phyloP scores from a whole-genome alignment of 257 asterid genomes.

The Forsythia suspensa region DNA sequence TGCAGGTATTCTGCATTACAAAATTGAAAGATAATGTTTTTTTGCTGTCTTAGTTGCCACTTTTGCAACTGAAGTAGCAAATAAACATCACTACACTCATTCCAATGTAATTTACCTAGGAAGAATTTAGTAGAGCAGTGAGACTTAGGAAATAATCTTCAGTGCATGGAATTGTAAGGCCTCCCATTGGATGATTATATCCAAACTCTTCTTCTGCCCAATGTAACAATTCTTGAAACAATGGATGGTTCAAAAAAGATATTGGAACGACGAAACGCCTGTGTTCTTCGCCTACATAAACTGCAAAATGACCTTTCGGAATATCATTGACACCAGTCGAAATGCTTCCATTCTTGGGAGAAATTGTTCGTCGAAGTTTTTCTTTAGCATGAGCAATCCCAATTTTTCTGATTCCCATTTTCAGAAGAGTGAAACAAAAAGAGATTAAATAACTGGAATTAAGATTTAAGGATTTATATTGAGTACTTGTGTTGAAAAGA shows the following conservation, averaged over 20 bases:
- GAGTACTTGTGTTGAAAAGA: neutral
- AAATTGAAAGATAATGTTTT: neutral
- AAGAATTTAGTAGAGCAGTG: slow-evolving; percentile 25
- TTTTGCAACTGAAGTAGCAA: neutral
- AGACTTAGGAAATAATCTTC: slow-evolving; percentile 43
- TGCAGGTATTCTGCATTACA: neutral
- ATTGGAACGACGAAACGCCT: slow-evolving; percentile 45
- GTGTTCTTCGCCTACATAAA: slow-evolving; percentile 41
- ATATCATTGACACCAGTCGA: slow-evolving; percentile 22
- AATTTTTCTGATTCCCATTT: slow-evolving; percentile 48
- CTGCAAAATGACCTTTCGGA: slow-evolving; percentile 52
- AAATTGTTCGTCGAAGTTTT: slow-evolving; percentile 39
- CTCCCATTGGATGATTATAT: slow-evolving; percentile 54
- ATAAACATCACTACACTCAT: neutral
- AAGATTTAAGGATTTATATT: slow-evolving; percentile 8
- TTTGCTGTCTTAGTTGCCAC: neutral
- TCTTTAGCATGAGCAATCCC: slow-evolving; percentile 63
- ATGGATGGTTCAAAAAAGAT: slow-evolving; percentile 48
- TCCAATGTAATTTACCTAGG: neutral
- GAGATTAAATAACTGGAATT: neutral
- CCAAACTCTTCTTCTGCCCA: slow-evolving; percentile 72
- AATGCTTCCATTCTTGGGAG: slow-evolving; percentile 41
- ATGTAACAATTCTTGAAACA: slow-evolving; percentile 60
- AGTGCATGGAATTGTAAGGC: slow-evolving; percentile 52
- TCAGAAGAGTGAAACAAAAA: neutral